phyloP scores from a whole-genome alignment of 75 land plant genomes.

The Sequoia sempervirens region DNA sequence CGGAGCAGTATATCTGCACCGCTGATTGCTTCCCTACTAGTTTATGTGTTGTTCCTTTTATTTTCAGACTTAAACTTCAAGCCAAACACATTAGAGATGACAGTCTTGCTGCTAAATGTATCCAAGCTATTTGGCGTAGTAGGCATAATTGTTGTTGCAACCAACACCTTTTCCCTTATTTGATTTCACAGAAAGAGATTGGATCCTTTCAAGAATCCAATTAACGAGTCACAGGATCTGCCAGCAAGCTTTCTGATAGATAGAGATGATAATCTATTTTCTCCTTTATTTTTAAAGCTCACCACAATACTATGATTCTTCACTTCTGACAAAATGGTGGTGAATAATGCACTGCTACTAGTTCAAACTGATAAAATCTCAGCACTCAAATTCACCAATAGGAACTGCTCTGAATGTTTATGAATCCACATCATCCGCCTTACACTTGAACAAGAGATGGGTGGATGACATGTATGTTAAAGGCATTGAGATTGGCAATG shows the following conservation, averaged over 20 bases:
- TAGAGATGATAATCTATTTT: conserved; percentile 12
- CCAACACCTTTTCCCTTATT: conserved; percentile 69
- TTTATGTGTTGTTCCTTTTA: background rate
- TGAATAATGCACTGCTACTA: background rate
- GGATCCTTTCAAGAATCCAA: conserved; percentile 59
- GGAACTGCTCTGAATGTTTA: background rate
- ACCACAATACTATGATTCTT: background rate
- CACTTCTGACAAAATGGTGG: background rate
- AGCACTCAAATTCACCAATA: background rate
- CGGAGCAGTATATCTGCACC: background rate
- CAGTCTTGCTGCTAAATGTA: conserved; percentile 41
- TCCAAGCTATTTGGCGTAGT: conserved; percentile 72
- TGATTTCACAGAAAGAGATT: conserved; percentile 55
- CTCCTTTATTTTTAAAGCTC: background rate
- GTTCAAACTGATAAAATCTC: background rate
- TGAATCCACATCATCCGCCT: background rate
- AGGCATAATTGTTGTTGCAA: conserved; percentile 68
- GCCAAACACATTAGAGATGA: conserved; percentile 24
- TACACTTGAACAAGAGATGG: background rate
- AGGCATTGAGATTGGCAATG: background rate
- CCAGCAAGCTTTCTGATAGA: conserved; percentile 61
- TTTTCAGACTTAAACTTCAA: background rate
- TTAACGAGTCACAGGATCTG: conserved; percentile 69
- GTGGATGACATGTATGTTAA: background rate
- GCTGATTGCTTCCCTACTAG: background rate